Evolutionary conservation across 2,329 filamentous ascomycete genomes (phyloP).

Genomic region (Fusarium sp.): DNA sequence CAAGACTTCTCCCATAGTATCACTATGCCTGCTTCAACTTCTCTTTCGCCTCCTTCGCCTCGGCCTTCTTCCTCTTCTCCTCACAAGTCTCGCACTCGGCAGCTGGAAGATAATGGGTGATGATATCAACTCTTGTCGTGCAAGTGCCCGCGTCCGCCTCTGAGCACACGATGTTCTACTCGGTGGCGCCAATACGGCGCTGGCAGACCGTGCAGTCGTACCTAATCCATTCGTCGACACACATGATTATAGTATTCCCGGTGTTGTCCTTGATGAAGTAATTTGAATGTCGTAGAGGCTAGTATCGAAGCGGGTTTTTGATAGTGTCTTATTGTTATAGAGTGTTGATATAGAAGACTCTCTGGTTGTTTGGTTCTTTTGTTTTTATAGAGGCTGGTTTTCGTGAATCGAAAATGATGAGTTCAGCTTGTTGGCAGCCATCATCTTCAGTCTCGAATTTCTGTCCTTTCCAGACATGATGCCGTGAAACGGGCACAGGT

Average conservation of each 20-base stretch:
- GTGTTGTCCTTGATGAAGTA: background rate
- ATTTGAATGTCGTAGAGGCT: background rate
- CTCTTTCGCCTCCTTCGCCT: background rate
- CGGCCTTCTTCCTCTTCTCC: slow-evolving; percentile 6
- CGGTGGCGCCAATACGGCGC: slow-evolving; percentile 11
- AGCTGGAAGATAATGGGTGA: slow-evolving; percentile 23
- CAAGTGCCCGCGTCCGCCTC: slow-evolving; percentile 6
- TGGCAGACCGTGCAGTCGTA: slow-evolving; percentile 35
- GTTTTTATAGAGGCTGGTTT: background rate
- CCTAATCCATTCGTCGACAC: slow-evolving; percentile 12
- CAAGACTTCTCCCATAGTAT: background rate
- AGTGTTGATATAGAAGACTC: background rate
- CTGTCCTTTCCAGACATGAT: background rate
- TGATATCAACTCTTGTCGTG: background rate
- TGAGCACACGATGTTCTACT: slow-evolving; percentile 14
- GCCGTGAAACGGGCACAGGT: slow-evolving; percentile 1
- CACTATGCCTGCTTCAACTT: background rate
- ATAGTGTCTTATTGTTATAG: background rate
- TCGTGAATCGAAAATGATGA: background rate
- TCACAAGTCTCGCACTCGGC: slow-evolving; percentile 32
- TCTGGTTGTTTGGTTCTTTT: background rate
- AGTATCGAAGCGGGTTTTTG: background rate
- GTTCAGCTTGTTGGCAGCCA: background rate
- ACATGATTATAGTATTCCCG: slow-evolving; percentile 9
- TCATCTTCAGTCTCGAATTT: background rate